phyloP scores from a whole-genome alignment of 805 yeast genomes.

The Blastobotrys peoriensis region DNA sequence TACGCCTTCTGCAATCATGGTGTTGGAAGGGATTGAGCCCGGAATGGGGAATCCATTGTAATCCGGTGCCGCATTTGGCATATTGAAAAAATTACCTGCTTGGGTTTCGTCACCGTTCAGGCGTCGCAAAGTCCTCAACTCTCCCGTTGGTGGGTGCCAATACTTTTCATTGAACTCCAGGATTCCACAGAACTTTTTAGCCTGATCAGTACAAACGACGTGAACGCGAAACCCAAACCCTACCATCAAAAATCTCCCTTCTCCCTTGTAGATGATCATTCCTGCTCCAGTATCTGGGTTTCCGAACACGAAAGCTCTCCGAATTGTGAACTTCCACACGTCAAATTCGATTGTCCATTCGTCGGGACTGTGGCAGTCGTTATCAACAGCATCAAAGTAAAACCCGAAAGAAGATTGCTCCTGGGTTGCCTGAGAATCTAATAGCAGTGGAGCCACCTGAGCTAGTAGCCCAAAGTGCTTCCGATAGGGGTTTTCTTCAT shows the following conservation, averaged over 20 bases:
- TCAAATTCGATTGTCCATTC: not conserved
- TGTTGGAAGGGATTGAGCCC: too few relatives aligned
- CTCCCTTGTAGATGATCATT: constrained; percentile 9
- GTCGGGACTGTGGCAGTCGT: too few relatives aligned
- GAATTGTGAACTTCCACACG: constrained; percentile 5
- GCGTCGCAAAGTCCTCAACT: constrained; percentile 9
- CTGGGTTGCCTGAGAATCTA: constrained; percentile 11
- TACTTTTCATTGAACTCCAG: constrained; percentile 6
- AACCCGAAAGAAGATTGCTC: constrained; percentile 11
- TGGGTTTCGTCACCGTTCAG: constrained; percentile 21
- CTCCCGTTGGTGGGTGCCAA: constrained; percentile 10
- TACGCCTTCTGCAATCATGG: too few relatives aligned
- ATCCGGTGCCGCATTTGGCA: too few relatives aligned
- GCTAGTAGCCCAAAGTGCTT: constrained; percentile 13
- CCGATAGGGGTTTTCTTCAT: constrained; percentile 7
- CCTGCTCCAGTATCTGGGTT: constrained; percentile 13
- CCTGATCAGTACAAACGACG: too few relatives aligned
- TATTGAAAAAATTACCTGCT: too few relatives aligned
- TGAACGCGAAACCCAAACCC: constrained; percentile 19
- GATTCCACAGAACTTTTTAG: constrained; percentile 8
- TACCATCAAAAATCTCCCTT: constrained; percentile 11
- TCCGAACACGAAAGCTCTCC: constrained; percentile 12
- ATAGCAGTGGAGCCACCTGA: constrained; percentile 2
- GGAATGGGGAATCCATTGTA: too few relatives aligned
- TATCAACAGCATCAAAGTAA: constrained; percentile 13